Evolutionary conservation across 1,139 yeast genomes (phyloP), one percentile per base, ranked within the genome.

Genomic region (Kazachstania sp.): DNA sequence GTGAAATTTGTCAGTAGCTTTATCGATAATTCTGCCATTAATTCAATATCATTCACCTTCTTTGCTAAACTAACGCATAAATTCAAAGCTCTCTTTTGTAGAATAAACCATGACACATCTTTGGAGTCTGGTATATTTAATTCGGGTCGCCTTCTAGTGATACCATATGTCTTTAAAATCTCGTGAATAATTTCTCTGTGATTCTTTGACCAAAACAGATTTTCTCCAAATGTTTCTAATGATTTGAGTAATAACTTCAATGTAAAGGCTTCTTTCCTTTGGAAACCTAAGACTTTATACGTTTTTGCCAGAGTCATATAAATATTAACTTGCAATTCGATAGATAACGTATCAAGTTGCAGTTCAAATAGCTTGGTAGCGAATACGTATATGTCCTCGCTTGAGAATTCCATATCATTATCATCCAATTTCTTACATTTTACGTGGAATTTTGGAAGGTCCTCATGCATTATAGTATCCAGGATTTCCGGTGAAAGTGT

Each of bases 261-360:
- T 31, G 85, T 74, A 53, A 90, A 80, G 0, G 87, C 80, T 51
- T 81, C 73, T 55, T 88, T 88, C 53, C 97, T 71, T 9, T 63
- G 53, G 59, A 84, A 72, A 0, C 81, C 80, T 46, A 88, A 70
- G 37, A 75, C 76, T 2, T 78, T 71, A 61, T 83, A 87, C 1
- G 85, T 68, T 4, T 79, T 65, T 0, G 95, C 86, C 51, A 90
- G 66, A 0, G 83, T 75, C 18, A 83, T 73, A 61, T 82, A 83
- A 0, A 88, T 73, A 43, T 78, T 65, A 48, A 81, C 72, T 60
- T 80, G 86, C 19, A 79, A 77, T n/a, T 67, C 54, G 2, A 75
- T 54, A 26, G 72, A 70, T 69, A 83, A 68, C 39, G 73, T 64
- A 37, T 61, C 62, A 39, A 74, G 58, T 29, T 70, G 71, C 0